Evolutionary conservation across 2,329 filamentous ascomycete genomes (phyloP), one percentile per base, ranked within the genome.

Genomic region (Xylariomycetidae sp.): DNA sequence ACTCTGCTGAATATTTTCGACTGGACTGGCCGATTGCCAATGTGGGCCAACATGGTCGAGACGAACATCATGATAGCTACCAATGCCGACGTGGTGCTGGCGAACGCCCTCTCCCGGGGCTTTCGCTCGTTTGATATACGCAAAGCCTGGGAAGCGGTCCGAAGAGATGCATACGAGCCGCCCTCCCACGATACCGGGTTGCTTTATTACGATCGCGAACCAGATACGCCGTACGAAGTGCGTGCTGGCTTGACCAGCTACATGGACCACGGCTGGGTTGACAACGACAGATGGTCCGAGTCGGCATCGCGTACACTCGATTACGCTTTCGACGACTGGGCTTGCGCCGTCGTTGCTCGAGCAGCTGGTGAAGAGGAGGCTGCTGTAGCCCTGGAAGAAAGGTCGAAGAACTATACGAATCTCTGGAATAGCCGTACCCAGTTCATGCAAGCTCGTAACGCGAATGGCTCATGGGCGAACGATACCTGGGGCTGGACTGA

Each of bases 51-150:
- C 34, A 51, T 68, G 38, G 54, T 69, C 5, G 66, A 69, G 40
- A 69, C 64, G 1, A 69, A 69, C 46, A 68, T 67, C 39, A 70
- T 69, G 66, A 65, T 69, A 22, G 64, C 64, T 2, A 68, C 65
- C 0, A 65, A 69, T 36, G 65, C 63, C 10, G 65, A 69, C 29
- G 65, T 58, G 2, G 61, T 70, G 2, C 47, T 70, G 3, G 61
- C 67, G n/a, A 69, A 69, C 35, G 65, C 66, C 0, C 50, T 68
- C 0, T 48, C 53, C 8, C 55, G 62, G 5, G 63, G 61, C 2
- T 70, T 69, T 40, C 50, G 46, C 2, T 54, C 48, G 12, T 70
- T 69, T 27, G 52, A 68, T 26, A 41, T 67, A n/a, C 24, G 37
- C 4, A 62, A 61, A 25, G 62, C 64, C 0, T 70, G 65, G 65